phyloP scores from a whole-genome alignment of 225 moss, liverwort and hornwort species.

The Bryoerythrophyllum caledonicum region DNA sequence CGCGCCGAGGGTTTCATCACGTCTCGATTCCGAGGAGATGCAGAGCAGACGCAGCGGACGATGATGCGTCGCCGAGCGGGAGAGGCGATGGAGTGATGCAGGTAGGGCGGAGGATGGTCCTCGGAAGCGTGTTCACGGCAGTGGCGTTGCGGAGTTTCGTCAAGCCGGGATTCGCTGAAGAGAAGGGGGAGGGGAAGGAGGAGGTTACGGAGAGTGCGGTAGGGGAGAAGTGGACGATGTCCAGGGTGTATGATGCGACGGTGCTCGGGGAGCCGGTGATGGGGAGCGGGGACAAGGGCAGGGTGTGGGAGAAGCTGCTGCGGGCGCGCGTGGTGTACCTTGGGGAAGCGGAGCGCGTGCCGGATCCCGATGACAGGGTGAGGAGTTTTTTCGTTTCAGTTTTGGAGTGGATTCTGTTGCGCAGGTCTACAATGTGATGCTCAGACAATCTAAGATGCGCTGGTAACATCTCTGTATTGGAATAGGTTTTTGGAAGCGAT shows the following conservation, averaged over 20 bases:
- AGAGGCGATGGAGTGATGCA: constrained; percentile 28
- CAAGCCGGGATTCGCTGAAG: constrained; percentile 30
- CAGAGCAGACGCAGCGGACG: too few relatives aligned
- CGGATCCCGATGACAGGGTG: constrained; percentile 84
- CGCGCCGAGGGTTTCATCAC: too few relatives aligned
- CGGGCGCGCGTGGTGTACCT: constrained; percentile 84
- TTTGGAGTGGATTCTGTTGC: not conserved
- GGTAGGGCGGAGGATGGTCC: constrained; percentile 64
- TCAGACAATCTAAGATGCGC: not conserved
- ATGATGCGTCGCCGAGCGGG: not conserved
- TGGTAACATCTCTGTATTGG: not conserved
- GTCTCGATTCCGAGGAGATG: too few relatives aligned
- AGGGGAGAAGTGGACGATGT: constrained; percentile 40
- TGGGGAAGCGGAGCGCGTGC: constrained; percentile 83
- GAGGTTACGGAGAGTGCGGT: constrained; percentile 20
- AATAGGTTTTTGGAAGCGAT: not conserved
- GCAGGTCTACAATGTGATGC: not conserved
- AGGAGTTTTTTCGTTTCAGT: not conserved
- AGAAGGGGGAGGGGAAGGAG: constrained; percentile 5
- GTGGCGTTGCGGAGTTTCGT: constrained; percentile 39
- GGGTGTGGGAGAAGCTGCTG: constrained; percentile 86
- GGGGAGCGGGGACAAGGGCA: constrained; percentile 58
- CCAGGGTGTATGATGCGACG: constrained; percentile 83
- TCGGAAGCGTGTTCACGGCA: constrained; percentile 58
- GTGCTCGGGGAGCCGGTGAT: constrained; percentile 82